phyloP scores from a whole-genome alignment of 768 basidiomycete species.

The Auriculariales sp. region DNA sequence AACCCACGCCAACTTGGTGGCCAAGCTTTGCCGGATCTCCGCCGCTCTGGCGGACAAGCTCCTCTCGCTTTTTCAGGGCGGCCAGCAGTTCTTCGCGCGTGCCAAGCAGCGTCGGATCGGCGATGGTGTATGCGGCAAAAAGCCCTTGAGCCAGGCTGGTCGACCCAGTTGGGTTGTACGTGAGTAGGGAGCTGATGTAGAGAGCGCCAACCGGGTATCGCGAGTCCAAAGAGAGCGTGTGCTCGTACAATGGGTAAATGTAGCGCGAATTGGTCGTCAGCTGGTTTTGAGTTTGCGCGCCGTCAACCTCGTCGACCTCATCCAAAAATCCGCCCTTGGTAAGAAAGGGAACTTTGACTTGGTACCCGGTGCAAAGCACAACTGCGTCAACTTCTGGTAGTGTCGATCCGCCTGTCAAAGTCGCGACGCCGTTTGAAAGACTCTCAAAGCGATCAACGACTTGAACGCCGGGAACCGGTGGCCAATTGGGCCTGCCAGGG shows the following conservation, averaged over 20 bases:
- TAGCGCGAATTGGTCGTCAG: slow-evolving; percentile 37
- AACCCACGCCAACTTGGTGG: slow-evolving; percentile 14
- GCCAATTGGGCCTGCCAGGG: not conserved
- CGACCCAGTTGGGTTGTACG: slow-evolving; percentile 23
- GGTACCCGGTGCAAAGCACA: slow-evolving; percentile 42
- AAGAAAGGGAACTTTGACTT: slow-evolving; percentile 36
- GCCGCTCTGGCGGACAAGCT: slow-evolving; percentile 22
- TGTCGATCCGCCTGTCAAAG: slow-evolving; percentile 32
- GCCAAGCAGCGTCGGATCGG: slow-evolving; percentile 26
- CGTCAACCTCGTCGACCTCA: not conserved
- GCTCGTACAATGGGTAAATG: slow-evolving; percentile 38
- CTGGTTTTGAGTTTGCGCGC: not conserved
- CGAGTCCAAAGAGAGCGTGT: slow-evolving; percentile 37
- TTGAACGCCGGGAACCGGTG: not conserved
- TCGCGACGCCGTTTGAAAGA: slow-evolving; percentile 25
- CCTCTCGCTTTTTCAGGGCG: slow-evolving; percentile 29
- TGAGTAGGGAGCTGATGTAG: slow-evolving; percentile 36
- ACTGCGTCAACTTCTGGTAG: slow-evolving; percentile 28
- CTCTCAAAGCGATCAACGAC: slow-evolving; percentile 20
- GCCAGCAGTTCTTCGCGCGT: slow-evolving; percentile 23
- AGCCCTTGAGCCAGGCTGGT: slow-evolving; percentile 36
- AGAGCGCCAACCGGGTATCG: slow-evolving; percentile 35
- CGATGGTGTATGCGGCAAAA: slow-evolving; percentile 30
- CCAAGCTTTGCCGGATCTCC: slow-evolving; percentile 35
- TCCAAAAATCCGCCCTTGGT: slow-evolving; percentile 3